phyloP scores from a whole-genome alignment of 2,329 filamentous ascomycete species.

The Dryadomyces sulphureus region DNA sequence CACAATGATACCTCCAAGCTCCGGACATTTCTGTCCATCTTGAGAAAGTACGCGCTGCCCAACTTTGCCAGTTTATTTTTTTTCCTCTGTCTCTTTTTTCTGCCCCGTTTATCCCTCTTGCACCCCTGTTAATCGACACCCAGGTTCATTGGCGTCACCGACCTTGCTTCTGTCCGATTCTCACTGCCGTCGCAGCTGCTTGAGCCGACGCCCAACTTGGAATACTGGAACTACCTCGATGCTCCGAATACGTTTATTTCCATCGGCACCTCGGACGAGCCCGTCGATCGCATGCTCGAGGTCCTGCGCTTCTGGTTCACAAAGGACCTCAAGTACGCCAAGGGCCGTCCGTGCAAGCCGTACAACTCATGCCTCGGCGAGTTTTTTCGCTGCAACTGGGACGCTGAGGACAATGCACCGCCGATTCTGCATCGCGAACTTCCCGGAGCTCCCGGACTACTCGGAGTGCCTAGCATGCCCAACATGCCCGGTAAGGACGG shows the following conservation, averaged over 20 bases:
- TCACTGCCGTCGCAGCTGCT: constrained; percentile 89
- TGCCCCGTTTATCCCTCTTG: background rate
- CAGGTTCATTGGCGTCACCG: constrained; percentile 90
- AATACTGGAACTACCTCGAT: constrained; percentile 99
- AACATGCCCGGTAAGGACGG: too few species aligned
- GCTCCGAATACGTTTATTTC: constrained; percentile 76
- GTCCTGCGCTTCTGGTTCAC: constrained; percentile 97
- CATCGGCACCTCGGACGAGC: constrained; percentile 79
- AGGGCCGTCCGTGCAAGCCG: constrained; percentile 95
- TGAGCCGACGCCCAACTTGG: constrained; percentile 90
- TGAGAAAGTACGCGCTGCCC: constrained; percentile 58
- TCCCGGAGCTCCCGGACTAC: background rate
- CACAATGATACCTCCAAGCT: constrained; percentile 77
- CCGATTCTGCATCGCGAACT: constrained; percentile 39
- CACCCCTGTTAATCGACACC: background rate
- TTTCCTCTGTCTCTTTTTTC: background rate
- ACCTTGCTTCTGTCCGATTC: constrained; percentile 91
- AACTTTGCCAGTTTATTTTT: too few species aligned
- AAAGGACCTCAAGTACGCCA: constrained; percentile 97
- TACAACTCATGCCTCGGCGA: constrained; percentile 96
- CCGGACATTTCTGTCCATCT: constrained; percentile 72
- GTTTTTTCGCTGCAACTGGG: constrained; percentile 98
- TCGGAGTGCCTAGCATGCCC: too few species aligned
- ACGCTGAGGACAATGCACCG: constrained; percentile 66
- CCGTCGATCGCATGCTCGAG: constrained; percentile 85